Evolutionary conservation across 2,329 filamentous ascomycete genomes (phyloP).

Genomic region (Fusarium sp.): DNA sequence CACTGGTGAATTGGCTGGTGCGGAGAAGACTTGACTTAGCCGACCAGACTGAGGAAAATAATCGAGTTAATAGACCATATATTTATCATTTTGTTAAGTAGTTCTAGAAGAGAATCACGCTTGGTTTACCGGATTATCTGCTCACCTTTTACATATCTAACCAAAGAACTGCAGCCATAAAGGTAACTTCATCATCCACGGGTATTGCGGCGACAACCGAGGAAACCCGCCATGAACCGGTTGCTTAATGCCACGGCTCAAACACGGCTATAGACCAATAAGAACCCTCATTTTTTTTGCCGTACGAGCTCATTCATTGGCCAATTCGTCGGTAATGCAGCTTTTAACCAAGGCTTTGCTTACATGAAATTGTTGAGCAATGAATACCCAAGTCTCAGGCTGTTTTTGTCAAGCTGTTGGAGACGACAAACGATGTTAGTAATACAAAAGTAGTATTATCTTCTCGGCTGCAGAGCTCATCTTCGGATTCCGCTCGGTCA

Average conservation of each 20-base stretch:
- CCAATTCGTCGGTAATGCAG: slow-evolving; percentile 52
- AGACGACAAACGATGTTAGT: slow-evolving; percentile 2
- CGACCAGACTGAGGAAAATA: not conserved
- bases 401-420: slow-evolving; percentile 19
- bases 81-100: no score
- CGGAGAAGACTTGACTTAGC: slow-evolving; percentile 31
- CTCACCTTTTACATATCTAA: no score
- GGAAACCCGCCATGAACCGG: slow-evolving; percentile 53
- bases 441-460: not conserved
- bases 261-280: slow-evolving; percentile 28
- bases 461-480: slow-evolving; percentile 31
- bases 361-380: slow-evolving; percentile 13
- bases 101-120: no score
- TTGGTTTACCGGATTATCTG: no score
- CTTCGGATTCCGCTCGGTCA: slow-evolving; percentile 43
- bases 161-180: no score
- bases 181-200: slow-evolving; percentile 1
- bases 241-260: slow-evolving; percentile 33
- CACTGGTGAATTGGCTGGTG: slow-evolving; percentile 1
- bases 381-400: slow-evolving; percentile 5
- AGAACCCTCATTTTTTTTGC: slow-evolving; percentile 10
- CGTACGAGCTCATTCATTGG: slow-evolving; percentile 48
- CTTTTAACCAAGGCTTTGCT: slow-evolving; percentile 50
- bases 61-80: not conserved
- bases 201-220: slow-evolving; percentile 51